Conservation (phyloP, 306 rosid genomes). For the Vicia sativa region DNA sequence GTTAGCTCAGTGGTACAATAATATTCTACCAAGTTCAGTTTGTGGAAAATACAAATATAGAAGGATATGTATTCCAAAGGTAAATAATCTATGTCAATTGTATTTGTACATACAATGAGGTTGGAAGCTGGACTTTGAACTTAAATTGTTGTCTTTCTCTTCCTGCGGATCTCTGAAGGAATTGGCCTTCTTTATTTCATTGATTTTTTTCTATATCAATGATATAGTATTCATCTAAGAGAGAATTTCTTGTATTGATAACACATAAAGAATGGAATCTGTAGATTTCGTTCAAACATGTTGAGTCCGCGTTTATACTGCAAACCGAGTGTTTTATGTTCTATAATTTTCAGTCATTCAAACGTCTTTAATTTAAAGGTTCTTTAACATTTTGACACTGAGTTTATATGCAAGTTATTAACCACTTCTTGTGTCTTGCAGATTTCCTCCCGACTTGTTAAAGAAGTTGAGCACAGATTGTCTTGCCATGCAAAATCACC, state of each 20-base stretch:
- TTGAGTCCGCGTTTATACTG: too few species aligned
- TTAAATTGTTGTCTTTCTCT: slow-evolving; percentile 32
- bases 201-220: slow-evolving; percentile 49
- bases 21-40: too few species aligned
- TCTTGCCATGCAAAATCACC: slow-evolving; percentile 81
- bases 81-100: slow-evolving; percentile 23
- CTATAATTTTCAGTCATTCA: slow-evolving; percentile 3
- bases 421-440: neutral
- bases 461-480: too few species aligned
- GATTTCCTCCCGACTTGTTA: too few species aligned
- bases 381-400: slow-evolving; percentile 44
- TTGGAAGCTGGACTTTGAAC: too few species aligned
- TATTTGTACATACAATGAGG: too few species aligned
- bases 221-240: too few species aligned
- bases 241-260: too few species aligned
- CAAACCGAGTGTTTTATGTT: neutral
- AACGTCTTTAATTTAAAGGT: slow-evolving; percentile 10
- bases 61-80: slow-evolving; percentile 77
- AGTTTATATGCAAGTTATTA: slow-evolving; percentile 5
- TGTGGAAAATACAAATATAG: neutral
- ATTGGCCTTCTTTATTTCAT: slow-evolving; percentile 60
- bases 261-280: too few species aligned
- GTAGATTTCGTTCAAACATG: too few species aligned
- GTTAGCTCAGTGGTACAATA: slow-evolving; percentile 21
- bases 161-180: slow-evolving; percentile 76